Conservation (phyloP, 78 protist genomes). For the Dictyostelium firmibasis region DNA sequence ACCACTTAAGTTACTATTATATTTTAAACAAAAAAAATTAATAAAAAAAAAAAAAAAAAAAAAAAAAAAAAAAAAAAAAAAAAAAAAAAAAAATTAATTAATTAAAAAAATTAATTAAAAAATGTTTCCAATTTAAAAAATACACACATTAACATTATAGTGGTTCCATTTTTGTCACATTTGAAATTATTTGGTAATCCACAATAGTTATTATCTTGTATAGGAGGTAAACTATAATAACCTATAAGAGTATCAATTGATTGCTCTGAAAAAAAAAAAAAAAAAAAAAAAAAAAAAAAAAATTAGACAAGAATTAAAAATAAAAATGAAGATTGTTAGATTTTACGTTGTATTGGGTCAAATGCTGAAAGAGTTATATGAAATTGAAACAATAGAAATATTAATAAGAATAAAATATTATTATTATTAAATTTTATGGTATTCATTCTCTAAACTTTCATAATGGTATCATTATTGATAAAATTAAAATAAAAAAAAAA, state of each 20-base stretch:
- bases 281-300: neutral
- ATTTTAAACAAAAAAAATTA: neutral
- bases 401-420: neutral
- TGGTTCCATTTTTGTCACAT: neutral
- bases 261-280: neutral
- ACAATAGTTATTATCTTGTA: neutral
- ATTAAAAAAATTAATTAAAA: neutral
- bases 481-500: too few relatives aligned
- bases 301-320: too few relatives aligned
- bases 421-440: neutral
- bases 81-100: neutral
- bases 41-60: too few relatives aligned
- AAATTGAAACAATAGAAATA: neutral
- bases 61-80: too few relatives aligned
- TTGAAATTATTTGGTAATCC: neutral
- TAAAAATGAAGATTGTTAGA: neutral
- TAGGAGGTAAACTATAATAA: neutral
- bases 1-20: neutral
- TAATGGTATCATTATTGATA: too few relatives aligned
- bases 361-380: neutral
- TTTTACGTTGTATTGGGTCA: neutral
- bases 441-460: neutral
- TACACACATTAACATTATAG: neutral
- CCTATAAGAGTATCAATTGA: neutral
- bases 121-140: too few relatives aligned